These are phyloP conservation scores for Cordyceps pruinosa DNA, from an alignment of 2,329 filamentous ascomycete genomes.

Conservation along the genomic window DNA sequence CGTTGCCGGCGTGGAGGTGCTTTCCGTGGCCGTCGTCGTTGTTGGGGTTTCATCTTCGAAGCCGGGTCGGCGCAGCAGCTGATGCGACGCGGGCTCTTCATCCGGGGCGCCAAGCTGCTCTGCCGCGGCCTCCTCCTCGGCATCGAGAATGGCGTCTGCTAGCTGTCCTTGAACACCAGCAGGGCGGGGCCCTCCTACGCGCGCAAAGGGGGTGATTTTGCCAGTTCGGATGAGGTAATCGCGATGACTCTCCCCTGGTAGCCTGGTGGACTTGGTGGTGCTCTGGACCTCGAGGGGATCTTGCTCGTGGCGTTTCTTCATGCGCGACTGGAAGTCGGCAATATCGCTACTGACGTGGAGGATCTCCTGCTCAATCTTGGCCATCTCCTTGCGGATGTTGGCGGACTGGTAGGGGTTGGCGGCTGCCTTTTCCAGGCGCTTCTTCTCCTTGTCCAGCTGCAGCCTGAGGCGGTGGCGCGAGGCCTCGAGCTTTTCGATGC, in stretches of 20 bases:
- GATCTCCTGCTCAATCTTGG: conserved; percentile 58
- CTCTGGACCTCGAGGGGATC: conserved; percentile 35
- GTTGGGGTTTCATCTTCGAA: conserved; percentile 42
- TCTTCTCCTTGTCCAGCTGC: conserved; percentile 53
- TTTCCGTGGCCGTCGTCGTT: not conserved
- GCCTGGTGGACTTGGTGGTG: conserved; percentile 46
- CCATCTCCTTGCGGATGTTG: conserved; percentile 58
- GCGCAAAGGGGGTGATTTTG: conserved; percentile 94
- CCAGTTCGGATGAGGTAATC: conserved; percentile 92
- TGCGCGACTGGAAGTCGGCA: conserved; percentile 71
- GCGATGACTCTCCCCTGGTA: conserved; percentile 75
- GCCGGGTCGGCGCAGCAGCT: conserved; percentile 65
- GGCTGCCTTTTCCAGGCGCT: conserved; percentile 37
- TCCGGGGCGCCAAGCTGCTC: conserved; percentile 33
- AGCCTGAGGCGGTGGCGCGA: conserved; percentile 53
- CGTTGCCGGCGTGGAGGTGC: conserved; percentile 13
- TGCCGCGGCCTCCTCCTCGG: conserved; percentile 61
- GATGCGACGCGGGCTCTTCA: conserved; percentile 57
- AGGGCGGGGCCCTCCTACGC: conserved; percentile 58
- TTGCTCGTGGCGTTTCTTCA: conserved; percentile 64
- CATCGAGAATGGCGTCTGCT: conserved; percentile 71
- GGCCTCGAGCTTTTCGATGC: conserved; percentile 52
- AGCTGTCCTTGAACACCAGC: conserved; percentile 61
- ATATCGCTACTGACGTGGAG: conserved; percentile 64
- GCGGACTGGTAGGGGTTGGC: conserved; percentile 44